Evolutionary conservation across 768 basidiomycete species (phyloP), one percentile per base, ranked within the genome.

Genomic region (Podaxis sp.): DNA sequence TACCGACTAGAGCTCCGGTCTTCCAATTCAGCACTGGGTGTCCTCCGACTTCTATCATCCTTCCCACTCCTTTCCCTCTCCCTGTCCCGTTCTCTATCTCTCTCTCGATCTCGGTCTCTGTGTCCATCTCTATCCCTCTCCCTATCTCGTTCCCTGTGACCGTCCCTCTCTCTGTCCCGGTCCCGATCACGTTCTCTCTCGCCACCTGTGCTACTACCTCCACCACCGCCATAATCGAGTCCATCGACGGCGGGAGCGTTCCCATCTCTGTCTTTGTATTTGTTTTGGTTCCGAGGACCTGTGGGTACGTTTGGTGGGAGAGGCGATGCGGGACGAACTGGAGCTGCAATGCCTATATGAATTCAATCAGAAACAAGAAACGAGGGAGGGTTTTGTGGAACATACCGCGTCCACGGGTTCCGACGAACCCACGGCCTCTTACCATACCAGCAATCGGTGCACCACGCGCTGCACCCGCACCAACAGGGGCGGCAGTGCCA

Each of bases 221-320:
- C 71, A 13, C 74, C 74, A 13, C 74, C 75, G 9, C 75, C 91
- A 65, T 94, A 94, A 70, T 94, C 92, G 67, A 94, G 72, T n/a
- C 92, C 91, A 68, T 93, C 91, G 11, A 91, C 90, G 27, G 90
- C 90, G 62, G 90, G 88, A 1, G 90, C 89, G 67, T 91, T 91
- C 14, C 85, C 86, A 68, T 93, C 91, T 44, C 91, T 81, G 71
- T 94, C 92, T 77, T 93, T 93, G 76, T 94, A 93, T 69, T 91
- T 91, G 69, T 90, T 91, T 72, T 90, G 89, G 70, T 93, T 93
- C 47, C 92, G 80, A 11, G 92, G 92, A 1, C 92, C 92, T 0
- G 92, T 94, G 1, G 92, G 92, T 18, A 94, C 92, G 61, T 87
- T 87, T 13, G 92, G 91, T 0, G 92, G 92, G 1, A 94, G 79